Evolutionary conservation across 2,329 filamentous ascomycete species (phyloP).

Genomic region (Alternaria consortialis): DNA sequence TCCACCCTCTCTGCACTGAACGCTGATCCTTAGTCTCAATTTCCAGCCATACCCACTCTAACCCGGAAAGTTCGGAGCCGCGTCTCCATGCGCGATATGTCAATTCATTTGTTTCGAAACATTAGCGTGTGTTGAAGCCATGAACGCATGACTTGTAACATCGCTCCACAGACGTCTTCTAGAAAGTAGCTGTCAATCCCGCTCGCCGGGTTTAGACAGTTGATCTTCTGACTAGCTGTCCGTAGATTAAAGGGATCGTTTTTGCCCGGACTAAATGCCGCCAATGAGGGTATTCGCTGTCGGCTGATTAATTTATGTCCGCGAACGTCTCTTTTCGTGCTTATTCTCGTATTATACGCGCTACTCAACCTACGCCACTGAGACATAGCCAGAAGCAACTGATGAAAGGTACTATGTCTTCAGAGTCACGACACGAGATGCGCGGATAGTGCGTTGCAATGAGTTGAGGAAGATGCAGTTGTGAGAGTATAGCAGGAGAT

Average conservation of each 20-base stretch:
- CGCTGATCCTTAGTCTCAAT: neutral
- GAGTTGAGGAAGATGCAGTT: neutral
- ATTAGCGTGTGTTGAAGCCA: neutral
- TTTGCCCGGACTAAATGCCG: neutral
- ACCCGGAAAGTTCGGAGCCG: neutral
- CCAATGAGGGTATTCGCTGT: neutral
- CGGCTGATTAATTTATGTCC: neutral
- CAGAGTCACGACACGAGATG: neutral
- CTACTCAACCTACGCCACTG: neutral
- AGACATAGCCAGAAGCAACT: neutral
- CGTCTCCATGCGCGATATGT: conserved; percentile 1
- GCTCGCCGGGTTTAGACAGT: neutral
- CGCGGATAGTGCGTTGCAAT: neutral
- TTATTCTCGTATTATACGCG: neutral
- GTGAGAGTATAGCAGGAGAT: neutral
- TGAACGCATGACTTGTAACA: neutral
- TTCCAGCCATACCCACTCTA: neutral
- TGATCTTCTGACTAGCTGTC: conserved; percentile 2
- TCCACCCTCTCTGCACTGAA: neutral
- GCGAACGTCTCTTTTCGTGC: neutral
- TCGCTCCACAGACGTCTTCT: neutral
- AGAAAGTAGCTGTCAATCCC: neutral
- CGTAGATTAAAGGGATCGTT: conserved; percentile 9
- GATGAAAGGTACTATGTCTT: neutral
- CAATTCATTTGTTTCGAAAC: conserved; percentile 7